Percentiles rank a stretch among this genome's conserved stretches.
These are phyloP conservation scores for Aspergillus eucalypticola DNA, from an alignment of 2,329 filamentous ascomycete species.

Conservation along the genomic window DNA sequence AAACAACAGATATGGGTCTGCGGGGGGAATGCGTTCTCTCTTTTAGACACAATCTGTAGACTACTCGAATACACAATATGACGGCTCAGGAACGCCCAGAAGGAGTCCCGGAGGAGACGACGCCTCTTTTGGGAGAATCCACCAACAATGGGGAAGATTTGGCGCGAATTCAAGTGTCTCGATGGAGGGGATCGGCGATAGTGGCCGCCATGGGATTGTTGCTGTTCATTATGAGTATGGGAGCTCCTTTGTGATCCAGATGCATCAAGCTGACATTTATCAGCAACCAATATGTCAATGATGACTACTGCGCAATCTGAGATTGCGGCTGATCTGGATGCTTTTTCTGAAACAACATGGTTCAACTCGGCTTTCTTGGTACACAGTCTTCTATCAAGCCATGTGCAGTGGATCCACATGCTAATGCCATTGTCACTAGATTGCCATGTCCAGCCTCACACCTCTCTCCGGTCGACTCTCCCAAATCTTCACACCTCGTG, in stretches of 20 bases:
- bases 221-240: conserved; percentile 6
- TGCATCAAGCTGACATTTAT: neutral
- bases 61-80: neutral
- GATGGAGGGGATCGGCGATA: neutral
- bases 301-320: conserved; percentile 78
- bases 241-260: neutral
- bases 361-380: conserved; percentile 75
- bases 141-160: neutral
- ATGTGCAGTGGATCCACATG: neutral
- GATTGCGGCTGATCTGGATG: conserved; percentile 73
- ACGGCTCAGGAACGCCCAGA: neutral
- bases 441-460: conserved; percentile 60
- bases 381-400: conserved; percentile 9
- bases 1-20: neutral
- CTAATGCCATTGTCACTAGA: conserved; percentile 41
- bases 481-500: conserved; percentile 69
- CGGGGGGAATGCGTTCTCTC: neutral
- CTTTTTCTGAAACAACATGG: conserved; percentile 74
- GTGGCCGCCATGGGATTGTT: conserved; percentile 1
- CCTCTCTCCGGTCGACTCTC: conserved; percentile 72
- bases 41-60: neutral
- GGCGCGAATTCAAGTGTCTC: neutral
- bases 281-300: conserved; percentile 71
- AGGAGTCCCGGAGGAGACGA: neutral
- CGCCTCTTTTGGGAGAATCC: neutral